These are phyloP conservation scores for Phyllosticta citribraziliensis DNA, from an alignment of 2,329 filamentous ascomycete species.

Conservation along the genomic window DNA sequence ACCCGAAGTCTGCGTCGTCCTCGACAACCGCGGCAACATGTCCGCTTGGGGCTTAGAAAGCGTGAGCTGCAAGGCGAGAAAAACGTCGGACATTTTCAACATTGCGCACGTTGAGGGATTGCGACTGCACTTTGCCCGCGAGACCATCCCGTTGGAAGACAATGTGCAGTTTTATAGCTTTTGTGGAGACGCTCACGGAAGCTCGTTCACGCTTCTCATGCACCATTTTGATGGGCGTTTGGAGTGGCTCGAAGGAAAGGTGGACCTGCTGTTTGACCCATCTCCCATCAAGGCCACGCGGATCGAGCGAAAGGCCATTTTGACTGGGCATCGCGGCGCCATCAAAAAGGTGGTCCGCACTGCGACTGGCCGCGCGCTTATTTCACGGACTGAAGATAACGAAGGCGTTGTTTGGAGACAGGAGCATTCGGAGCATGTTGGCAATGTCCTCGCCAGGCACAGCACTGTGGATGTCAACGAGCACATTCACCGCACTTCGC, in stretches of 20 bases:
- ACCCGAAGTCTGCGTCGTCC: constrained; percentile 77
- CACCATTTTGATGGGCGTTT: constrained; percentile 83
- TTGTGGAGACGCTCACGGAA: constrained; percentile 51
- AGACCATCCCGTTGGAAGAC: constrained; percentile 29
- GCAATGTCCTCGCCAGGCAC: constrained; percentile 52
- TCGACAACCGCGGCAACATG: constrained; percentile 79
- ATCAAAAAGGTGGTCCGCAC: constrained; percentile 83
- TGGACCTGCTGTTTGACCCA: constrained; percentile 74
- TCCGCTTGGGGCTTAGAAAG: constrained; percentile 90
- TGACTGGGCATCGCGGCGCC: constrained; percentile 74
- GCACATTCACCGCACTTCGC: constrained; percentile 69
- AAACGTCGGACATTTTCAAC: constrained; percentile 66
- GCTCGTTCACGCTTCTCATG: constrained; percentile 61
- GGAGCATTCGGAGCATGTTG: constrained; percentile 35
- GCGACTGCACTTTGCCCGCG: constrained; percentile 28
- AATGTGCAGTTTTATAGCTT: constrained; percentile 67
- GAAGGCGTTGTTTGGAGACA: constrained; percentile 81
- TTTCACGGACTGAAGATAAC: constrained; percentile 69
- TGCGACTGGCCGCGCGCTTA: constrained; percentile 66
- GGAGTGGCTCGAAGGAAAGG: constrained; percentile 67
- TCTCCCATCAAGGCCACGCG: constrained; percentile 47
- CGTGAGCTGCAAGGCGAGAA: constrained; percentile 59
- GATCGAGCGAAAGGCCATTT: constrained; percentile 54
- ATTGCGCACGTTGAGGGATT: constrained; percentile 66
- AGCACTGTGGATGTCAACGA: constrained; percentile 57